phyloP scores from a whole-genome alignment of 1,284 basidiomycete genomes.

The Ustilago sp. region DNA sequence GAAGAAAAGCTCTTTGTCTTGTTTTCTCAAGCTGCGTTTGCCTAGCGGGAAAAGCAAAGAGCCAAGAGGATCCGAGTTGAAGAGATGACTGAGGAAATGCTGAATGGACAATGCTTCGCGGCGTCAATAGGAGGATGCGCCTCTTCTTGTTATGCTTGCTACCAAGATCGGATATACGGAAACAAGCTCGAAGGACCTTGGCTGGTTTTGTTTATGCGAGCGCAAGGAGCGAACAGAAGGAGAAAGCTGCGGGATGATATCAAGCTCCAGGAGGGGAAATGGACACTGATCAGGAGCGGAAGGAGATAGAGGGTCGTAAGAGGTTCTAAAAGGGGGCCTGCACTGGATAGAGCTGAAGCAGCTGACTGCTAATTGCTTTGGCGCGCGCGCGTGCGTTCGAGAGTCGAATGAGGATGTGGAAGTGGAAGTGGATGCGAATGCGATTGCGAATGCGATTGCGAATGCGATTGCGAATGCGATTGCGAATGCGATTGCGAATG shows the following conservation, averaged over 20 bases:
- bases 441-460: too few species aligned
- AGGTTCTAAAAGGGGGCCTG: too few species aligned
- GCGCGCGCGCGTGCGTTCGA: not conserved
- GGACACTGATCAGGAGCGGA: slow-evolving; percentile 10
- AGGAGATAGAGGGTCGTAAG: slow-evolving; percentile 10
- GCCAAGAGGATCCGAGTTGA: not conserved
- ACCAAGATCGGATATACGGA: slow-evolving; percentile 4
- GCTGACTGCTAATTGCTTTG: slow-evolving; percentile 7
- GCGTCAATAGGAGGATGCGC: not conserved
- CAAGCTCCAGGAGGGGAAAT: not conserved
- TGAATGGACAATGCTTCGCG: not conserved
- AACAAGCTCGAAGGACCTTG: slow-evolving; percentile 5
- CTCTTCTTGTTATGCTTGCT: not conserved
- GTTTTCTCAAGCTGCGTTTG: not conserved
- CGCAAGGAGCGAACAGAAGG: not conserved
- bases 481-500: too few species aligned
- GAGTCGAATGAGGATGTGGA: too few species aligned
- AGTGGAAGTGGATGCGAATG: not conserved
- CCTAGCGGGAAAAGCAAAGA: not conserved
- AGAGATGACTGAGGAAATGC: slow-evolving; percentile 7
- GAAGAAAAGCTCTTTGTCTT: not conserved
- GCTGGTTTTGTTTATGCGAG: not conserved
- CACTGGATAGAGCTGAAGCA: slow-evolving; percentile 4
- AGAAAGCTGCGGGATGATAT: slow-evolving; percentile 7
- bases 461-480: too few species aligned